Base-by-base conservation (phyloP, 2,329 filamentous ascomycete species). In the Botrytis medusae region DNA sequence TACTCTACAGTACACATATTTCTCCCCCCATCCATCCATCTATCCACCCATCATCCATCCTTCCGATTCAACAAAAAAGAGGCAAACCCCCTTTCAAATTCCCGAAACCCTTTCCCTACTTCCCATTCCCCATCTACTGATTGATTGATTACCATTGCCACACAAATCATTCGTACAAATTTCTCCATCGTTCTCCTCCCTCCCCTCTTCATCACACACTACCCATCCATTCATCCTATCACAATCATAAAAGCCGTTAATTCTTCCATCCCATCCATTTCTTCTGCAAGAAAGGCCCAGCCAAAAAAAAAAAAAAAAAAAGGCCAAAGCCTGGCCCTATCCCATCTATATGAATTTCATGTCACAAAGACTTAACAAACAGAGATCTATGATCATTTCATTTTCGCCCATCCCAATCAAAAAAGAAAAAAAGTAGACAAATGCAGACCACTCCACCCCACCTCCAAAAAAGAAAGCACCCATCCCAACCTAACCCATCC, bases 321-420 rank as follows among this genome's bases (percentile, higher is more conserved):
- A 37, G 34, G 34, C 48, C 18, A 29, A 63, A 42, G 44, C 14
- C 46, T 22, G 51, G 25, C 62, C 70, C 46, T 48, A 67, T 67
- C 46, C 70, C 70, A 67, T 72, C 70, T 72, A 72, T 72, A 72
- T 72, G 62, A 59, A 54, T 72, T 40, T 44, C 40, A 44, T 60
- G 32, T 59, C 54, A 63, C 46, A 67, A 32, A 25, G 20, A 65
- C 63, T 48, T 44, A 48, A 51, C 63, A 65, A 51, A 67, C 34
- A 67, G 48, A 51, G 8, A 54, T 68, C 64, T 68, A 68, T 68
- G 64, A 54, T 68, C 64, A 54, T 68, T 68, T 68, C 64, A 57
- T 54, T 68, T 42, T 54, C 46, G 42, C 62, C 62, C 60, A 25
- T 32, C 70, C 70, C 70, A 67, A 46, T 68, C 62, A 54, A 34